These are phyloP conservation scores for Microsporum audouinii DNA, from an alignment of 2,329 filamentous ascomycete genomes.

Conservation along the genomic window DNA sequence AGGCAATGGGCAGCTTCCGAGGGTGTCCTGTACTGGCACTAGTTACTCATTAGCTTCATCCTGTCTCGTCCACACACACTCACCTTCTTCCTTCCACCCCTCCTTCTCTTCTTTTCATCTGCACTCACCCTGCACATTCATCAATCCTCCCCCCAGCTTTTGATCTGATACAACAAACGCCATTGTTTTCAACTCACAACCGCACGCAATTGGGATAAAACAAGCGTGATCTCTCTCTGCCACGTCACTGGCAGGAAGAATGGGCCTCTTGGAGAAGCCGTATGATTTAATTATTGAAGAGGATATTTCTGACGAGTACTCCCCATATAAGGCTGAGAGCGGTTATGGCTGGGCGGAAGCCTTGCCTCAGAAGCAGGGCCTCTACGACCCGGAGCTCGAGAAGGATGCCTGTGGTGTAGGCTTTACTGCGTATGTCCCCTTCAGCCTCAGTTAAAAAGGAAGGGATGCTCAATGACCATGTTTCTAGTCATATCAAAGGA, in stretches of 20 bases:
- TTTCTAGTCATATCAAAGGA: constrained; percentile 82
- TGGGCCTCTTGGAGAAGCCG: constrained; percentile 41
- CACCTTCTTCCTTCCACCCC: not conserved
- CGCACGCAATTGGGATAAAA: not conserved
- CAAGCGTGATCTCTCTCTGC: not conserved
- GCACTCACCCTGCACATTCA: not conserved
- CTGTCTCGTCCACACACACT: not conserved
- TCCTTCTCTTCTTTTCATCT: not conserved
- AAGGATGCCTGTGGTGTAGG: constrained; percentile 99
- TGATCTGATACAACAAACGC: not conserved
- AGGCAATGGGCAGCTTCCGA: not conserved
- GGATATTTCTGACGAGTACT: constrained; percentile 37
- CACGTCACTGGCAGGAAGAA: constrained; percentile 29
- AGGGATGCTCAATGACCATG: not conserved
- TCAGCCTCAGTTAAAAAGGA: not conserved
- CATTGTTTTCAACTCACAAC: not conserved
- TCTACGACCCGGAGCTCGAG: constrained; percentile 91
- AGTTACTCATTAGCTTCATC: not conserved
- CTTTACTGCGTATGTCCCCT: constrained; percentile 75
- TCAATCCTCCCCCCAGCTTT: not conserved
- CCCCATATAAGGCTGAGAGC: constrained; percentile 44
- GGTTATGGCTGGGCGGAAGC: constrained; percentile 91
- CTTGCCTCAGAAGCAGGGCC: constrained; percentile 93
- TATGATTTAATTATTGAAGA: constrained; percentile 38
- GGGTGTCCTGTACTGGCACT: not conserved